Evolutionary conservation across 148 eudicot genomes (phyloP), one percentile per base, ranked within the genome.

Genomic region (Euryodendron excelsum): DNA sequence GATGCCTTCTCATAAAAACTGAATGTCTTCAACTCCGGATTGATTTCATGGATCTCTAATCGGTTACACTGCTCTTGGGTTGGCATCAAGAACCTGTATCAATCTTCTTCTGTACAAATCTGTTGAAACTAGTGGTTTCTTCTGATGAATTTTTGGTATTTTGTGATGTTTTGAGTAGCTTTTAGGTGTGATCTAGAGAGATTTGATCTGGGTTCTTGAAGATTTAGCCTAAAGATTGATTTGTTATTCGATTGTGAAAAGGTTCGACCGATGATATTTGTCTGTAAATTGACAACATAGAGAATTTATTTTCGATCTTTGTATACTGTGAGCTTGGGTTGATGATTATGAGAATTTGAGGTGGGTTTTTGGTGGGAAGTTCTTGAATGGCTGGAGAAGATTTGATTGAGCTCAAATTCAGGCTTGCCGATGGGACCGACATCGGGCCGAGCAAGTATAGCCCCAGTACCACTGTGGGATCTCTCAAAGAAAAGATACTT

Each of bases 401-500:
- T 74, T 80, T 88, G 77, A 85, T 91, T 73, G 97, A 93, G 65
- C 79, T 93, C 55, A 93, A 90, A 84, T 93, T 93, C 78, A 84
- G 91, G 88, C 84, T 91, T 73, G 89, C 90, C 53, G 97, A 93
- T 91, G 95, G 97, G 78, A 91, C 91, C 28, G 97, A 93, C 62
- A 91, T 93, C 63, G 96, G 96, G 73, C 98, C 94, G 17, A 84
- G 64, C 85, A 90, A 89, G 69, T 91, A 87, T 77, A 87, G 85
- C 14, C 88, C 92, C 63, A 78, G 79, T 28, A 83, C 95, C 12
- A 90, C 92, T 74, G 89, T 93, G 80, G 94, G 80, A 73, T 85
- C 85, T 86, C 86, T 93, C 78, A 93, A 93, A 75, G 96, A 93
- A 63, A 80, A 87, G 79, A 89, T 93, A 77, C 81, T 93, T 44